A percentile compares a stretch with the other conserved stretches of the same genome.
phyloP scores from a whole-genome alignment of 1,139 yeast species.

The Diutina pseudorugosa region DNA sequence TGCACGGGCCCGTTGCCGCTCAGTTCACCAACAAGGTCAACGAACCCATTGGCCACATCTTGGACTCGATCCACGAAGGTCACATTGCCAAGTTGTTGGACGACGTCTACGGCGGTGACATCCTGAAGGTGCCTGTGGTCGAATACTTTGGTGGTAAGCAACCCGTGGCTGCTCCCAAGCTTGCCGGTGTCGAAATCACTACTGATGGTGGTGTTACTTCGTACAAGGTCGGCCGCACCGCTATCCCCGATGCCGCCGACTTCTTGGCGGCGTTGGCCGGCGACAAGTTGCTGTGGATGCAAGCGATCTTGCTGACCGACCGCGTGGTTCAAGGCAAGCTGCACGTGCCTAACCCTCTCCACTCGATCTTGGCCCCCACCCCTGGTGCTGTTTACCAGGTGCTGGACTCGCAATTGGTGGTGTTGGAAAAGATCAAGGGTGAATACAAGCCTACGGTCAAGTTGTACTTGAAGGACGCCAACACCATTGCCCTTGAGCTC shows the following conservation, averaged over 20 bases:
- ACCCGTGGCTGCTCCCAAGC: slow-evolving; percentile 16
- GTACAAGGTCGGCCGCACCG: slow-evolving; percentile 32
- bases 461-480: slow-evolving; percentile 35
- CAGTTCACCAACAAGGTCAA: slow-evolving; percentile 77
- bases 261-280: slow-evolving; percentile 89
- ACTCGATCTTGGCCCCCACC: slow-evolving; percentile 69
- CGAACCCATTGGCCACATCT: slow-evolving; percentile 84
- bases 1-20: slow-evolving; percentile 98
- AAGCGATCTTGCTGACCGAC: slow-evolving; percentile 71
- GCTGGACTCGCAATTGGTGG: slow-evolving; percentile 9
- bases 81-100: slow-evolving; percentile 61
- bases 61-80: slow-evolving; percentile 84
- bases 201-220: slow-evolving; percentile 22
- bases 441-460: slow-evolving; percentile 58
- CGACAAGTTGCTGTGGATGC: slow-evolving; percentile 70
- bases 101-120: slow-evolving; percentile 63
- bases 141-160: slow-evolving; percentile 77
- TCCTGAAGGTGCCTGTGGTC: slow-evolving; percentile 64
- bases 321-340: slow-evolving; percentile 78
- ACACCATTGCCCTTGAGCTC: slow-evolving; percentile 53
- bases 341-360: slow-evolving; percentile 70
- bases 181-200: slow-evolving; percentile 9
- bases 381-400: slow-evolving; percentile 55
- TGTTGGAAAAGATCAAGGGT: slow-evolving; percentile 65
- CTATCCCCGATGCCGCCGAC: slow-evolving; percentile 34